Evolutionary conservation across 2,329 filamentous ascomycete species (phyloP), one percentile per base, ranked within the genome.

Genomic region (Nannizziopsis barbatae): DNA sequence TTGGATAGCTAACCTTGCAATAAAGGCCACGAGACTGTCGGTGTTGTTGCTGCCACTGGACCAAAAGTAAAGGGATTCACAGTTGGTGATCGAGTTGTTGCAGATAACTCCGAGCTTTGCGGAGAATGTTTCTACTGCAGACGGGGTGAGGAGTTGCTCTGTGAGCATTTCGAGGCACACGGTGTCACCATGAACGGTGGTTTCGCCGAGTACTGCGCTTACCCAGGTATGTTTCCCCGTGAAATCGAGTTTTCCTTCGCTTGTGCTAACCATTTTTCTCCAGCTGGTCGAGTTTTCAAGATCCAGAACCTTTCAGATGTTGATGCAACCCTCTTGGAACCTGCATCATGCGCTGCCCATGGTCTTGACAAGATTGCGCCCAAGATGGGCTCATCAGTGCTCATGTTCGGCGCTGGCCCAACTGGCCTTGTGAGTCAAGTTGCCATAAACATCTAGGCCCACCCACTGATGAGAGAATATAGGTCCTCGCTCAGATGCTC

Each of bases 101-200:
- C 66, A 7, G 67, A 69, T 54, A 69, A 69, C 60, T 72, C 68
- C 3, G 68, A 84, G 62, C 75, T 84, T 38, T 86, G 82, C 65
- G 77, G 76, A 42, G 75, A 81, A 64, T 86, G 82, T 68, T 84
- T 83, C 72, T 84, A 84, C 70, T 86, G 82, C 69, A 76, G 78
- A 54, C 76, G 80, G 49, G 80, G 81, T 45, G 74, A 84, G 60
- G 72, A 77, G 27, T 67, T 85, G 41, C 75, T 84, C 49, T 86
- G 82, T 63, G 80, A 84, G 64, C 74, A 82, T 60, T 81, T 83
- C 63, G 74, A 79, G 55, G 79, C 78, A 15, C 80, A 83, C 56
- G 80, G 62, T 53, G 65, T 65, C 35, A 63, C 61, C 61, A 72
- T 84, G 65, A 77, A 82, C 53, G 82, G 82, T 56, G 81, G 82